Percentiles rank a stretch among this genome's conserved stretches.
Evolutionary conservation across 345 rosid genomes (phyloP).

Genomic region (Euphorbia peplus): DNA sequence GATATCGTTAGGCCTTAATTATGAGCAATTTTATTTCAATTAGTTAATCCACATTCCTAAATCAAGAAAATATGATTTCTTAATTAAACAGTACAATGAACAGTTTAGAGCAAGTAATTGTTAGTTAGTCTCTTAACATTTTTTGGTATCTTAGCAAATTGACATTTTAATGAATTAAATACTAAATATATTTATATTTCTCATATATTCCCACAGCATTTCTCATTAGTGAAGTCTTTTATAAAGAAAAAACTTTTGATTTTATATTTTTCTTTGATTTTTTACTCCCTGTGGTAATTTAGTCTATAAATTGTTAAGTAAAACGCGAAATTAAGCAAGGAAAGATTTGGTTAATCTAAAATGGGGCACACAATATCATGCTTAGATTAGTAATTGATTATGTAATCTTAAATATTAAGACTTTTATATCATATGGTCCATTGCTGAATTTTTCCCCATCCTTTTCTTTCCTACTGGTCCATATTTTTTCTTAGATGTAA

Average conservation of each 20-base stretch:
- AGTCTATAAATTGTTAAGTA: neutral
- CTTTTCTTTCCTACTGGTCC: neutral
- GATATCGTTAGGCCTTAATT: no score
- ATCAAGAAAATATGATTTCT: no score
- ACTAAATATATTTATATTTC: no score
- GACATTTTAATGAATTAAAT: no score
- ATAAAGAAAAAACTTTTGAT: neutral
- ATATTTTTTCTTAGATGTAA: neutral
- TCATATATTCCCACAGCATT: no score
- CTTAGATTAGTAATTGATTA: constrained; percentile 12
- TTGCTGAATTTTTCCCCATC: neutral
- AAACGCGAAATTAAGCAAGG: neutral
- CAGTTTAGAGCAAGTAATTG: no score
- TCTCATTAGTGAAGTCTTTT: neutral
- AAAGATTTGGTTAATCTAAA: constrained; percentile 6
- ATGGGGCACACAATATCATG: constrained; percentile 15
- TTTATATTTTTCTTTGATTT: neutral
- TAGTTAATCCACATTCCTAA: neutral
- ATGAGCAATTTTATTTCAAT: no score
- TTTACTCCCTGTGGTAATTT: neutral
- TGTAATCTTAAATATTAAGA: neutral
- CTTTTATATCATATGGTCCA: constrained; percentile 13
- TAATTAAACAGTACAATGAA: no score
- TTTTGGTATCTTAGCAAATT: no score
- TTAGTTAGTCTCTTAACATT: no score